Percentiles rank a stretch among this genome's conserved stretches.
phyloP scores from a whole-genome alignment of 2,329 filamentous ascomycete genomes.

The Cercospora citrullina region DNA sequence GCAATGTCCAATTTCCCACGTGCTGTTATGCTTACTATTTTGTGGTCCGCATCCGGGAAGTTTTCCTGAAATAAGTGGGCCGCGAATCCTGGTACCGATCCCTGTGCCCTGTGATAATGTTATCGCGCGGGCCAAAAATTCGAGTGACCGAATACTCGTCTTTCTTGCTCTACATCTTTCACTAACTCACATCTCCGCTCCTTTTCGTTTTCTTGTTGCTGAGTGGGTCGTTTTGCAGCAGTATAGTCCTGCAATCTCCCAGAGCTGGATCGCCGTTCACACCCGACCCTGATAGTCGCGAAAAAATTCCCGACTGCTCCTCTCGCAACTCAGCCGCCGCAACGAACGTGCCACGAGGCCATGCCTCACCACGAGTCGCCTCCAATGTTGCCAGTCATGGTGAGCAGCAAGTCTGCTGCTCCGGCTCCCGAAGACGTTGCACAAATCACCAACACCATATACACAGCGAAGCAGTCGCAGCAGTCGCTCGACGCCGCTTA shows the following conservation, averaged over 20 bases:
- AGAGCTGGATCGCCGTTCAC: not conserved
- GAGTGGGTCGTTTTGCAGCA: not conserved
- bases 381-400: conserved; percentile 49
- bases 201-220: not conserved
- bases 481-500: conserved; percentile 64
- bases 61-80: not conserved
- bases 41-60: not conserved
- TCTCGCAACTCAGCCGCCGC: not conserved
- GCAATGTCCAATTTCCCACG: not conserved
- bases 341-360: not conserved
- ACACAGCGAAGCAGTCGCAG: conserved; percentile 55
- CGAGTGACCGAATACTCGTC: not conserved
- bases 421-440: conserved; percentile 51
- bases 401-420: conserved; percentile 47
- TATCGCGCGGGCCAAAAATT: not conserved
- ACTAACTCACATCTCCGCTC: conserved; percentile 4
- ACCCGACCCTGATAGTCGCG: not conserved
- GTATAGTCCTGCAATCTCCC: not conserved
- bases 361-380: conserved; percentile 56
- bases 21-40: not conserved
- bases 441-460: conserved; percentile 46
- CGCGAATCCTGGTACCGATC: conserved; percentile 1
- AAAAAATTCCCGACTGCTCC: not conserved
- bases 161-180: not conserved
- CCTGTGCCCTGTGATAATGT: not conserved